A percentile compares a stretch with the other conserved stretches of the same genome.
Conservation (phyloP, 2,329 filamentous ascomycete genomes). For the Graphilbum fragrans region DNA sequence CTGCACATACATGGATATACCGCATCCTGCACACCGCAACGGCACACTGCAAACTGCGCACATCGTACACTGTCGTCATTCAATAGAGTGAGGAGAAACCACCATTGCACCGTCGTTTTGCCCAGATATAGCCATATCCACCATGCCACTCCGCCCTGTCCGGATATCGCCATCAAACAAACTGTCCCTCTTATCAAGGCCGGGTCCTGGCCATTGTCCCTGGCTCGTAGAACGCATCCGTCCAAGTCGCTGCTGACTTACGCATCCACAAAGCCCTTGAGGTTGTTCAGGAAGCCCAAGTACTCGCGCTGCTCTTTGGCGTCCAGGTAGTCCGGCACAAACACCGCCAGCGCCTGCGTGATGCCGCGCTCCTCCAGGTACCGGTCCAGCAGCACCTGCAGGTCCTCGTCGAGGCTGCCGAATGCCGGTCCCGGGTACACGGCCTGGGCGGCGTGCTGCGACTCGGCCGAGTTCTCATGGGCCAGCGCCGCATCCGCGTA, state of each 20-base stretch:
- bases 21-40: too few species aligned
- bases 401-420: constrained; percentile 87
- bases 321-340: constrained; percentile 93
- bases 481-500: constrained; percentile 70
- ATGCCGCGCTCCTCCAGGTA: constrained; percentile 93
- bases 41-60: too few species aligned
- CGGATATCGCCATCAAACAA: too few species aligned
- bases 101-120: too few species aligned
- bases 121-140: too few species aligned
- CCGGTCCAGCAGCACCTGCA: constrained; percentile 82
- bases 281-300: constrained; percentile 72
- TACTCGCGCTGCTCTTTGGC: constrained; percentile 99
- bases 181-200: too few species aligned
- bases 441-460: constrained; percentile 62
- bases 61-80: too few species aligned
- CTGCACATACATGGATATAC: too few species aligned
- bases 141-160: too few species aligned
- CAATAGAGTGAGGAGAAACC: too few species aligned
- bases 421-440: constrained; percentile 88
- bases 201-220: too few species aligned
- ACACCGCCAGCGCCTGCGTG: constrained; percentile 73
- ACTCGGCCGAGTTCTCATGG: constrained; percentile 62
- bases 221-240: too few species aligned
- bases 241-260: constrained; percentile 20
- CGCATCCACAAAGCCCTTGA: constrained; percentile 75